These are phyloP conservation scores for Phialocephala subalpina DNA, from an alignment of 2,329 filamentous ascomycete genomes.

Conservation along the genomic window DNA sequence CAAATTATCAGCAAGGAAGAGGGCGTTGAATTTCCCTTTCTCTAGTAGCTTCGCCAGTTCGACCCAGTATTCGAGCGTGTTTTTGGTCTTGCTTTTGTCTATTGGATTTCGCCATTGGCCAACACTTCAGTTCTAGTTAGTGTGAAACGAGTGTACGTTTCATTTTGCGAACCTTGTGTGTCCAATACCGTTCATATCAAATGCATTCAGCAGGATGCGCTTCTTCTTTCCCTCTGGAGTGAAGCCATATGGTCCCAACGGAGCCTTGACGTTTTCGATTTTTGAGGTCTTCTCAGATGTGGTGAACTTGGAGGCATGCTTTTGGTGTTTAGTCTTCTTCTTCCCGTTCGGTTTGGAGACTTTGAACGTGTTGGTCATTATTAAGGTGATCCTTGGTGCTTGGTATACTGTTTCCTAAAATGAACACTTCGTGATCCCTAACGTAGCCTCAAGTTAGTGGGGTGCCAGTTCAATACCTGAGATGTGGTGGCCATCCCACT, in stretches of 20 bases:
- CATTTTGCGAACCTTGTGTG: not conserved
- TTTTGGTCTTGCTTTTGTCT: slow-evolving; percentile 68
- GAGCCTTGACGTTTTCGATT: too few relatives aligned
- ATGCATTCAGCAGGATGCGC: not conserved
- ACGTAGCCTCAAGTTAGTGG: not conserved
- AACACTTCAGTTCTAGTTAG: not conserved
- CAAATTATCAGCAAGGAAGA: slow-evolving; percentile 68
- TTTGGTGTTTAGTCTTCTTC: not conserved
- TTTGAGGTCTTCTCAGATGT: too few relatives aligned
- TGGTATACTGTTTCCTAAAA: not conserved
- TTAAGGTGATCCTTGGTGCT: not conserved
- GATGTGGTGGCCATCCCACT: not conserved
- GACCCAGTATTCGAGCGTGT: slow-evolving; percentile 68
- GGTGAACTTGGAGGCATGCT: not conserved
- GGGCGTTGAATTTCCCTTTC: slow-evolving; percentile 66
- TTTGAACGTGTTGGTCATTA: not conserved
- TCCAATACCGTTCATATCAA: not conserved
- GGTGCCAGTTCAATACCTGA: not conserved
- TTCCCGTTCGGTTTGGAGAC: not conserved
- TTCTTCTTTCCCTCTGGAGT: not conserved
- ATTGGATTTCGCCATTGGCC: slow-evolving; percentile 57
- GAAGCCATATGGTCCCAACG: not conserved
- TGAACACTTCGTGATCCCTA: not conserved
- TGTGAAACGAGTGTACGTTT: not conserved
- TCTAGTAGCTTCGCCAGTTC: slow-evolving; percentile 69